Conservation (phyloP, 495 filamentous ascomycete species). For the Articulospora tetracladia region DNA sequence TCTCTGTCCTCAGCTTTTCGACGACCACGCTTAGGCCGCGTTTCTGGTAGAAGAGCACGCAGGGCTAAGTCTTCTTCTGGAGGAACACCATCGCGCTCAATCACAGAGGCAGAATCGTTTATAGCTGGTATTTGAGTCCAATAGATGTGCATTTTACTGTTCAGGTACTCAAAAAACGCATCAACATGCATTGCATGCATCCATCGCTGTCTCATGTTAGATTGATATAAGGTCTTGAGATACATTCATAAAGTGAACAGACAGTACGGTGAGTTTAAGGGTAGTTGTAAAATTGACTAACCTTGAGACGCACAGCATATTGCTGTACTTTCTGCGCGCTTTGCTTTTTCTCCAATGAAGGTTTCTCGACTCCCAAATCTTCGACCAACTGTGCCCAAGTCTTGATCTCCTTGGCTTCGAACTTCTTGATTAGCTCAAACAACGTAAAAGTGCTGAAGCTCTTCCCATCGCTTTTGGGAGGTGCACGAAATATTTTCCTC, state of each 20-base stretch:
- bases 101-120: constrained; percentile 58
- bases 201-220: constrained; percentile 64
- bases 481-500: constrained; percentile 73
- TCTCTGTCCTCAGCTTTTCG: constrained; percentile 79
- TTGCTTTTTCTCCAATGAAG: constrained; percentile 78
- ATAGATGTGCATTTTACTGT: constrained; percentile 76
- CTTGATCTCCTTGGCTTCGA: constrained; percentile 87
- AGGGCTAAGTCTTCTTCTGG: constrained; percentile 91
- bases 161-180: constrained; percentile 90
- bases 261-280: background rate
- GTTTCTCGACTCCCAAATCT: constrained; percentile 86
- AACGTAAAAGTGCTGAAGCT: constrained; percentile 81
- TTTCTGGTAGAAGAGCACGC: constrained; percentile 82
- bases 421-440: constrained; percentile 76
- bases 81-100: constrained; percentile 78
- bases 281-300: constrained; percentile 32
- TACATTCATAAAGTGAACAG: background rate
- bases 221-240: background rate
- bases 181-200: constrained; percentile 98
- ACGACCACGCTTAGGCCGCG: constrained; percentile 83
- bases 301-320: constrained; percentile 92
- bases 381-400: constrained; percentile 93
- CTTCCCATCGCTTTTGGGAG: constrained; percentile 91
- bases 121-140: constrained; percentile 74
- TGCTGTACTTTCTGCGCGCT: constrained; percentile 97